Conservation (phyloP, 495 filamentous ascomycete genomes). For the Aspergillus ostianus region DNA sequence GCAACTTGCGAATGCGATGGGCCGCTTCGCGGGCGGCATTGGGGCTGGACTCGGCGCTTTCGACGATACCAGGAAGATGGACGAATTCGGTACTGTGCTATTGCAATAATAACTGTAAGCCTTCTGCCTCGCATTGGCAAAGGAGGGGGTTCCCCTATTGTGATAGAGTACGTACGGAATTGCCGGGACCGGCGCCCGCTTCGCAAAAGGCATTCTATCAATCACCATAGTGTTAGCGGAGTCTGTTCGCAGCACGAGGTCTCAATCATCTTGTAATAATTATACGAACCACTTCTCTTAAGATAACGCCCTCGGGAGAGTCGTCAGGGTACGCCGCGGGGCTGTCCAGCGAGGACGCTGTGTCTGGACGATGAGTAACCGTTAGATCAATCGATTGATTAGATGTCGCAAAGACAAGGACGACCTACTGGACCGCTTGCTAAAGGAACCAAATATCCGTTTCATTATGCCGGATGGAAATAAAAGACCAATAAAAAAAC, state of each 20-base stretch:
- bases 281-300: slow-evolving; percentile 48
- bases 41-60: slow-evolving; percentile 88
- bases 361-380: slow-evolving; percentile 6
- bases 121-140: not conserved
- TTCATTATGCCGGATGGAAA: slow-evolving; percentile 30
- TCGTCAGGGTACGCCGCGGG: slow-evolving; percentile 33
- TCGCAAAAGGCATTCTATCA: slow-evolving; percentile 71
- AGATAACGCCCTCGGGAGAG: slow-evolving; percentile 46
- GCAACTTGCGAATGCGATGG: slow-evolving; percentile 73
- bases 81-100: slow-evolving; percentile 81
- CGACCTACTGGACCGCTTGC: slow-evolving; percentile 30
- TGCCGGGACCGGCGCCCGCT: slow-evolving; percentile 61
- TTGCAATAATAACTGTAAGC: not conserved
- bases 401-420: slow-evolving; percentile 4
- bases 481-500: slow-evolving; percentile 1
- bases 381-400: not conserved
- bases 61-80: slow-evolving; percentile 92
- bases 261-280: slow-evolving; percentile 21
- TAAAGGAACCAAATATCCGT: slow-evolving; percentile 40
- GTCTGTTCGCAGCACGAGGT: not conserved
- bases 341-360: slow-evolving; percentile 24
- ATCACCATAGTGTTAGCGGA: not conserved
- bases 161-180: slow-evolving; percentile 49
- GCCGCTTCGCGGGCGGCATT: slow-evolving; percentile 77
- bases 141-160: not conserved